Evolutionary conservation across 148 eudicot species (phyloP).

Genomic region (Arbutus unedo): DNA sequence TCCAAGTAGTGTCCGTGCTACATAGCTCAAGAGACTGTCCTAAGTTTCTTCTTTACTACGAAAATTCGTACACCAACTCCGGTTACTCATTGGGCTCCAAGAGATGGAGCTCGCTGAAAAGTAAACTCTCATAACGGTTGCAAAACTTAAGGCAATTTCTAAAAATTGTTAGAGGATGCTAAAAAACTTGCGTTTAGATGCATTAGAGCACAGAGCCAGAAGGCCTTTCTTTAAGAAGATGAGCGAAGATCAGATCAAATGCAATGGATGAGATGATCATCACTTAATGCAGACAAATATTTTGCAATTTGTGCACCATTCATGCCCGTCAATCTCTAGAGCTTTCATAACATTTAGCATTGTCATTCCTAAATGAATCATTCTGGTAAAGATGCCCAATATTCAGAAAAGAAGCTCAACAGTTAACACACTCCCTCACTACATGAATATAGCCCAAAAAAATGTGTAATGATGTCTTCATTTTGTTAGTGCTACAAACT

Average conservation of each 20-base stretch:
- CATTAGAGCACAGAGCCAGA: neutral
- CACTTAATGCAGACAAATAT: neutral
- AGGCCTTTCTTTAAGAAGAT: neutral
- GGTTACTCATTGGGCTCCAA: neutral
- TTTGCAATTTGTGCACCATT: neutral
- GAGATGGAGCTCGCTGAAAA: neutral
- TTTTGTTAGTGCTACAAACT: neutral
- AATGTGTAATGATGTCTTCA: neutral
- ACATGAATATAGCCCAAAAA: neutral
- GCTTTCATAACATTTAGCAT: neutral
- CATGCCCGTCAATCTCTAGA: neutral
- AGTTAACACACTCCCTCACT: neutral
- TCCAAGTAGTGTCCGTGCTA: too few species aligned
- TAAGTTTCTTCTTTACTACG: neutral
- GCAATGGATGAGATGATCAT: neutral
- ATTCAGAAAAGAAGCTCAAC: neutral
- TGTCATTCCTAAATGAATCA: neutral
- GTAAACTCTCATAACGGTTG: neutral
- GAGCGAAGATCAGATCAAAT: neutral
- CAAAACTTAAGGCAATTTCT: neutral
- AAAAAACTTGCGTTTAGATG: neutral
- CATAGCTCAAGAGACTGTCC: constrained; percentile 7
- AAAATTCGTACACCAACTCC: neutral
- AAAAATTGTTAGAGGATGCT: neutral
- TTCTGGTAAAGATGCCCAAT: neutral